Evolutionary conservation across 2,329 filamentous ascomycete species (phyloP).

Genomic region (Trichoderma sp.): DNA sequence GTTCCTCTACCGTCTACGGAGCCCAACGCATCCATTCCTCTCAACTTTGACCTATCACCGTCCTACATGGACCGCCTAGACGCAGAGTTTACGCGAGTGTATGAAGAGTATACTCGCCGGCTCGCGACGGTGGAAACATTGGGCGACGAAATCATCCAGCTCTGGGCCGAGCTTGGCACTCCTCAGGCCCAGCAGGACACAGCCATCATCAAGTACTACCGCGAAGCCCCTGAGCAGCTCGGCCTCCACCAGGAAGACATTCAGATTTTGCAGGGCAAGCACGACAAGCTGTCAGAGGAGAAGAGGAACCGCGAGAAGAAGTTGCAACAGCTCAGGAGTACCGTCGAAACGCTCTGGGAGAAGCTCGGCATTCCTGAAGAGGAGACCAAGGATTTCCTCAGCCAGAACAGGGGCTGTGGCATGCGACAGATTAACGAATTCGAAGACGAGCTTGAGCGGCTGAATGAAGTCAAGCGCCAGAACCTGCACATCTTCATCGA

Average conservation of each 20-base stretch:
- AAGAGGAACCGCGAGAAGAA: constrained; percentile 80
- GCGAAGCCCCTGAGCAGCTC: constrained; percentile 89
- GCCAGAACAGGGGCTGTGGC: constrained; percentile 86
- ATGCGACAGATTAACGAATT: constrained; percentile 93
- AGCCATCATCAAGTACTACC: constrained; percentile 83
- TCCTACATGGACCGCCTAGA: constrained; percentile 86
- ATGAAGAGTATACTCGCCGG: constrained; percentile 91
- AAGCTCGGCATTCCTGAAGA: constrained; percentile 79
- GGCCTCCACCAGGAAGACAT: constrained; percentile 90
- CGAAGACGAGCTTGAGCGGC: constrained; percentile 80
- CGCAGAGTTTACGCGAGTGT: constrained; percentile 88
- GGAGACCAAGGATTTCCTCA: constrained; percentile 83
- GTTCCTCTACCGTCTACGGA: constrained; percentile 82
- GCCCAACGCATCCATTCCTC: constrained; percentile 72
- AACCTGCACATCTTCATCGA: constrained; percentile 96
- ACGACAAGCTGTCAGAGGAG: constrained; percentile 83
- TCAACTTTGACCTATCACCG: constrained; percentile 89
- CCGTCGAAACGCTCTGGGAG: constrained; percentile 87
- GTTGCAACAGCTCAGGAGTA: constrained; percentile 71
- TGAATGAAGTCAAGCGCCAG: constrained; percentile 92
- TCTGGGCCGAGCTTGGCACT: constrained; percentile 95
- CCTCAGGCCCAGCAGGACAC: constrained; percentile 91
- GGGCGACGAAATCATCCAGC: constrained; percentile 82
- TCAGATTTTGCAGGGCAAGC: constrained; percentile 67
- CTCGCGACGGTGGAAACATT: constrained; percentile 72